Conservation (phyloP, 2,329 filamentous ascomycete genomes). For the Alternaria burnsii region DNA sequence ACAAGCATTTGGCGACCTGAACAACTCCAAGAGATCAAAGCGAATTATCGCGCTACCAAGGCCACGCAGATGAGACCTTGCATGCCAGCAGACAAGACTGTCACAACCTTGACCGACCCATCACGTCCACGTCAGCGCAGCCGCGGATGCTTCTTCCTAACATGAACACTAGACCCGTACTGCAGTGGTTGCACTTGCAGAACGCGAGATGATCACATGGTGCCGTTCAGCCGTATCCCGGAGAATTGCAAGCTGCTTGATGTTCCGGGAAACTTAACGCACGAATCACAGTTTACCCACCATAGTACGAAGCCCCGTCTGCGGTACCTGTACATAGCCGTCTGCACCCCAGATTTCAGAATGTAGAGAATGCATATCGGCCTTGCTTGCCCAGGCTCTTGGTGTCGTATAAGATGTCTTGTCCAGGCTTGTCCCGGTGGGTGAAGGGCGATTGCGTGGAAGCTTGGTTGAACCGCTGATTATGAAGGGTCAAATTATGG, state of each 20-base stretch:
- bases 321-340: slow-evolving; percentile 17
- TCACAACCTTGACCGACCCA: neutral
- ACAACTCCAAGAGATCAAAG: neutral
- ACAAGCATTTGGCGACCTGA: neutral
- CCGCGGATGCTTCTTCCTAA: slow-evolving; percentile 4
- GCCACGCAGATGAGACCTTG: neutral
- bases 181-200: neutral
- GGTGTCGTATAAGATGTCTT: slow-evolving; percentile 32
- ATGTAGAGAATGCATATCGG: slow-evolving; percentile 8
- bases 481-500: slow-evolving; percentile 8
- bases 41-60: neutral
- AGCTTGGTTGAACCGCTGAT: slow-evolving; percentile 24
- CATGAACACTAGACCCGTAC: neutral
- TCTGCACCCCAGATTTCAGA: slow-evolving; percentile 27
- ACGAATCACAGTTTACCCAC: slow-evolving; percentile 26
- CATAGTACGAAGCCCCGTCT: slow-evolving; percentile 11
- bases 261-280: slow-evolving; percentile 4
- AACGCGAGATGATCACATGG: slow-evolving; percentile 10
- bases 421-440: slow-evolving; percentile 39
- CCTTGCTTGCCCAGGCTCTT: slow-evolving; percentile 25
- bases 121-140: slow-evolving; percentile 9
- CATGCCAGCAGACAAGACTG: slow-evolving; percentile 2
- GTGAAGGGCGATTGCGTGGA: slow-evolving; percentile 22
- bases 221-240: slow-evolving; percentile 6
- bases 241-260: slow-evolving; percentile 15